Conservation (phyloP, 1,284 basidiomycete genomes). For the Blastosporella zonata region DNA sequence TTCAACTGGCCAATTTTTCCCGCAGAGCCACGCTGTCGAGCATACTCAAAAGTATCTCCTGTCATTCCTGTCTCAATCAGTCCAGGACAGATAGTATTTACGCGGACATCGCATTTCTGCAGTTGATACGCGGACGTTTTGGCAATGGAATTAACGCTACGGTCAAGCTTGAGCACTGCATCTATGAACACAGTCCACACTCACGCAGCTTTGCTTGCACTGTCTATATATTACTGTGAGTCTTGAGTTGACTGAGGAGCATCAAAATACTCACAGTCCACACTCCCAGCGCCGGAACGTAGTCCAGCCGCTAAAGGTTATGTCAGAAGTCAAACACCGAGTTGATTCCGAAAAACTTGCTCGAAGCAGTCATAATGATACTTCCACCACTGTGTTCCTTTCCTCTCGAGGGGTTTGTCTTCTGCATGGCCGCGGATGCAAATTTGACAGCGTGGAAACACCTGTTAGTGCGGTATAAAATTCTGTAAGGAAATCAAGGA, state of each 20-base stretch:
- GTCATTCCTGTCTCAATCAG: constrained; percentile 93
- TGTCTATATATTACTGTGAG: constrained; percentile 48
- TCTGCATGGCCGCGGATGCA: constrained; percentile 78
- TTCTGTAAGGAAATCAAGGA: background rate
- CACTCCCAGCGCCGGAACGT: constrained; percentile 79
- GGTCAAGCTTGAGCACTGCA: background rate
- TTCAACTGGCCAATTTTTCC: constrained; percentile 86
- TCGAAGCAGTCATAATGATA: constrained; percentile 88
- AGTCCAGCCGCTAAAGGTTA: constrained; percentile 71
- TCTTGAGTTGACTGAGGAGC: background rate
- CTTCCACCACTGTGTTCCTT: constrained; percentile 74
- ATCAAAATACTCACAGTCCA: constrained; percentile 65
- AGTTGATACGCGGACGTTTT: constrained; percentile 81
- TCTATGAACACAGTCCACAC: constrained; percentile 25
- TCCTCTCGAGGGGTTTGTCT: constrained; percentile 58
- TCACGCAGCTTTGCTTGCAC: constrained; percentile 88
- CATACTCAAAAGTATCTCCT: constrained; percentile 66
- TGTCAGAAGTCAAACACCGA: constrained; percentile 3
- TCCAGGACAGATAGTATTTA: constrained; percentile 91
- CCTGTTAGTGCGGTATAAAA: constrained; percentile 36
- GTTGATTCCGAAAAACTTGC: constrained; percentile 37
- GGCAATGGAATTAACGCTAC: constrained; percentile 82
- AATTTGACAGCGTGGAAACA: constrained; percentile 91
- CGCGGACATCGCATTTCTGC: constrained; percentile 78
- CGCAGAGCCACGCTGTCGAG: constrained; percentile 68